A percentile compares a stretch with the other conserved stretches of the same genome.
phyloP scores from a whole-genome alignment of 2,329 filamentous ascomycete species.

The Aspergillus awamori region DNA sequence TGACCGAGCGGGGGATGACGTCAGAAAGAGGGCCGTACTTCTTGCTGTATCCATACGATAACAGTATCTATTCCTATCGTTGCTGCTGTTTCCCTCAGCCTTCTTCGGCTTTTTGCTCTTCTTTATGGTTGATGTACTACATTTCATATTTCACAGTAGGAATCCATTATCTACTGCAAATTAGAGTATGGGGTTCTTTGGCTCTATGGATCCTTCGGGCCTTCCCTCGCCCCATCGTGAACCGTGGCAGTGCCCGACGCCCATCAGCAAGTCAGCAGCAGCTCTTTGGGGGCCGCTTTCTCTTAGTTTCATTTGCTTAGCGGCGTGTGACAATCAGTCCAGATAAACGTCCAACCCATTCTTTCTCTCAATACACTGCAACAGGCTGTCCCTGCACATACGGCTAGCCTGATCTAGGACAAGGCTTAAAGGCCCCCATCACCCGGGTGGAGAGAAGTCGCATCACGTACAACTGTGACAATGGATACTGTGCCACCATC shows the following conservation, averaged over 20 bases:
- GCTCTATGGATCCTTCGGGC: constrained; percentile 2
- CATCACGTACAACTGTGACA: not conserved
- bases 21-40: not conserved
- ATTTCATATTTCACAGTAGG: not conserved
- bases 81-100: not conserved
- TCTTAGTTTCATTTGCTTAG: constrained; percentile 1
- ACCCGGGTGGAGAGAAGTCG: constrained; percentile 1
- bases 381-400: not conserved
- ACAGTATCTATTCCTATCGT: not conserved
- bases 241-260: constrained; percentile 17
- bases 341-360: not conserved
- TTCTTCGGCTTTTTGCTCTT: not conserved
- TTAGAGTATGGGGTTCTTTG: not conserved
- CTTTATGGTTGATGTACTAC: too few relatives aligned
- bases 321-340: not conserved
- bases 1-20: constrained; percentile 8
- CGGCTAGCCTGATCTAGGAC: not conserved
- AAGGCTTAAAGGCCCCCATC: not conserved
- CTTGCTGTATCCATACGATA: not conserved
- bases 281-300: constrained; percentile 1
- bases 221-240: constrained; percentile 14
- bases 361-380: not conserved
- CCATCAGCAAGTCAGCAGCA: constrained; percentile 1
- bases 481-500: constrained; percentile 64
- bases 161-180: not conserved